These are phyloP conservation scores for Candolleomyces efflorescens DNA, from an alignment of 768 basidiomycete genomes.

Conservation along the genomic window DNA sequence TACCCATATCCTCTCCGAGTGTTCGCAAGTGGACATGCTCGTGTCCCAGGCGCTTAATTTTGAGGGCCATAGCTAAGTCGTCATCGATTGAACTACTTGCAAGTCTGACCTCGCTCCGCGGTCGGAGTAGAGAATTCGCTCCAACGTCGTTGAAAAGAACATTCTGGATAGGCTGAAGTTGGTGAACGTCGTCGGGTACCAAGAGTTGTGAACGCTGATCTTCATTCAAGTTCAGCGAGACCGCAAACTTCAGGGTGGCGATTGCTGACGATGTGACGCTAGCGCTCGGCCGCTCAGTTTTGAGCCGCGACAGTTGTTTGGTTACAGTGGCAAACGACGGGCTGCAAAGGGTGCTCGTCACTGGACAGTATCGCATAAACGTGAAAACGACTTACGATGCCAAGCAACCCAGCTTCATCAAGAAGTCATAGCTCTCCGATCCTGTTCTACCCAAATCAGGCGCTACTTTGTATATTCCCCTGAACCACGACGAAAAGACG, in stretches of 20 bases:
- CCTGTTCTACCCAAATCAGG: constrained; percentile 11
- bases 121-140: constrained; percentile 21
- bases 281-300: constrained; percentile 4
- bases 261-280: constrained; percentile 18
- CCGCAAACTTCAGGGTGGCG: constrained; percentile 25
- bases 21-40: constrained; percentile 23
- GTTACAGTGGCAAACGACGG: background rate
- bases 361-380: background rate
- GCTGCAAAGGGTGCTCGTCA: background rate
- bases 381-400: constrained; percentile 26
- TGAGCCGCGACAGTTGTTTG: constrained; percentile 7
- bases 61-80: constrained; percentile 24
- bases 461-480: constrained; percentile 25
- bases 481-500: constrained; percentile 15
- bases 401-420: constrained; percentile 31
- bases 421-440: constrained; percentile 21
- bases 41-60: constrained; percentile 30
- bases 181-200: constrained; percentile 27
- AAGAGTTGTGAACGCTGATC: constrained; percentile 23
- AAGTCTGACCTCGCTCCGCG: constrained; percentile 14
- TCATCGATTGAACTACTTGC: constrained; percentile 30
- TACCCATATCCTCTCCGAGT: constrained; percentile 37
- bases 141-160: constrained; percentile 42
- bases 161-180: constrained; percentile 22
- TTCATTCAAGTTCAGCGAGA: constrained; percentile 14